Base-by-base conservation (phyloP, 768 basidiomycete genomes). In the Trametes cingulata region DNA sequence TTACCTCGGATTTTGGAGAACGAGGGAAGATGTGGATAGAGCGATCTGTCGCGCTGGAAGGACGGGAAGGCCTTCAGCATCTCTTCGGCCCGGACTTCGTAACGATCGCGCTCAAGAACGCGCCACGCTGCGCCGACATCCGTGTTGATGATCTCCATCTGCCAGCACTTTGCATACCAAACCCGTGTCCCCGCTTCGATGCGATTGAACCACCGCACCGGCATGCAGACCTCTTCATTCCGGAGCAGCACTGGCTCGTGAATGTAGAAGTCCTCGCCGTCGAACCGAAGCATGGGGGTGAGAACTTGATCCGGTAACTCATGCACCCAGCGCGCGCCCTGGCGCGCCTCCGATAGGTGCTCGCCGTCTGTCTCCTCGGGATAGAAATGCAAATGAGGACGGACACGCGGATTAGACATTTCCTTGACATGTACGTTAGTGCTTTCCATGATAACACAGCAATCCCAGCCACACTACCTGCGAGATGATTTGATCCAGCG, bases 361-460 rank as follows among this genome's bases (percentile, higher is more conserved):
- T 20, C 12, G 14, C 14, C 39, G n/a, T n/a, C 33, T 8, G 5
- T 8, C 3, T 51, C 58, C 20, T 56, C 52, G 13, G 62, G 52
- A 9, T 35, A 42, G 17, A 64, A 60, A 3, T 27, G 52, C 1
- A 64, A 36, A 22, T 55, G 35, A 0, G 52, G 48, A 3, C 58
- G 58, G 2, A 64, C 62, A 8, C 49, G 48, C 1, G 58, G 62
- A 36, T 64, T 64, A 3, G 52, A 25, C 52, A 64, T 56, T 29
- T 64, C 62, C 62, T 64, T 29, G 22, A 47, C 4, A 25, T 25
- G n/a, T 17, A 45, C n/a, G n/a, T n/a, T n/a, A n/a, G n/a, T n/a
- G n/a, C n/a, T n/a, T n/a, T n/a, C n/a, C n/a, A n/a, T n/a, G n/a
- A n/a, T n/a, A n/a, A n/a, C n/a, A n/a, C n/a, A n/a, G n/a, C n/a